A percentile compares a stretch with the other conserved stretches of the same genome.
phyloP scores from a whole-genome alignment of 2,329 filamentous ascomycete genomes.

The Colletotrichum sp. region DNA sequence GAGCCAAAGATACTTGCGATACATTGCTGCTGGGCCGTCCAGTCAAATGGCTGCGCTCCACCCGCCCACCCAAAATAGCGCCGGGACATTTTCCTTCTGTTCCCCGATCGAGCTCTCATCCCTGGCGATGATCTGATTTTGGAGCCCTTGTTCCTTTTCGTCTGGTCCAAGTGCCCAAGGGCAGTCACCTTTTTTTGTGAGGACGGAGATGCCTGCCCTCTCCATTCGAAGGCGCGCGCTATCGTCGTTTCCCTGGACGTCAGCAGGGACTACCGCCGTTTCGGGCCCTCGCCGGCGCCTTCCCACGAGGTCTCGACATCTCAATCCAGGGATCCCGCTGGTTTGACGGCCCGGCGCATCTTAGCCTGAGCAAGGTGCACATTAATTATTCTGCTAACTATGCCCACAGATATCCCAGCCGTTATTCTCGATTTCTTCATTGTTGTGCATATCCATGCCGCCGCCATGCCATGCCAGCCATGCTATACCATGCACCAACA shows the following conservation, averaged over 20 bases:
- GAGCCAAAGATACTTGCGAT: background rate
- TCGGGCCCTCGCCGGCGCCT: background rate
- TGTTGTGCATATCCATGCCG: background rate
- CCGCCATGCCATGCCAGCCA: background rate
- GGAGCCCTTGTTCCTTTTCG: background rate
- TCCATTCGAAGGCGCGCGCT: background rate
- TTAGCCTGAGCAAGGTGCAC: background rate
- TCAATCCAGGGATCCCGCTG: background rate
- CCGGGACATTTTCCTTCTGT: slow-evolving; percentile 15
- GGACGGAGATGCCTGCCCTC: background rate
- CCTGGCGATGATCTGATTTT: slow-evolving; percentile 19
- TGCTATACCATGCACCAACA: background rate
- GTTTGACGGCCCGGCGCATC: background rate
- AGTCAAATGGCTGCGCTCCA: background rate
- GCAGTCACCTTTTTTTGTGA: background rate
- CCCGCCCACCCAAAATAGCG: slow-evolving; percentile 15
- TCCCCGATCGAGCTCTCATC: slow-evolving; percentile 18
- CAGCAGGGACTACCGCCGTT: slow-evolving; percentile 1
- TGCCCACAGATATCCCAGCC: background rate
- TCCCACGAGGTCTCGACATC: background rate
- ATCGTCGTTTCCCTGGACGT: background rate
- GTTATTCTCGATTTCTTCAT: background rate
- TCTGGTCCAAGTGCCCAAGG: background rate
- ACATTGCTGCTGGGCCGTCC: background rate
- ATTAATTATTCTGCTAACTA: background rate